Conservation (phyloP, 169 alveolate genomes). For the Plasmodium ovale region DNA sequence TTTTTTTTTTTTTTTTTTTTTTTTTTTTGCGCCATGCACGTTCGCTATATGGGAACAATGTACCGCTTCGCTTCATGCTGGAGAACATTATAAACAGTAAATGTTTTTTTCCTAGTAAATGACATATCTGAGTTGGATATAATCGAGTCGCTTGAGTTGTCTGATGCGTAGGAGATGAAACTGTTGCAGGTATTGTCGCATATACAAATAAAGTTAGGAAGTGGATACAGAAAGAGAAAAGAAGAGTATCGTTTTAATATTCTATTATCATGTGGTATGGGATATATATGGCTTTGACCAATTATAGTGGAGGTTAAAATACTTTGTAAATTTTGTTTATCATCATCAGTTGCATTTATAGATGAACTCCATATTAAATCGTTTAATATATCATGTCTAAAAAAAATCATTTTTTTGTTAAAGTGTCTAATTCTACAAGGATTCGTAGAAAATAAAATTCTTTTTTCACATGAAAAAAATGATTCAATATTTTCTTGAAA, state of each 20-base stretch:
- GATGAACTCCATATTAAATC: constrained; percentile 79
- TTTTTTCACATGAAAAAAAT: constrained; percentile 49
- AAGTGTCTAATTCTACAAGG: constrained; percentile 86
- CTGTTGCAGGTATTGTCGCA: constrained; percentile 58
- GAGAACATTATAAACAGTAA: constrained; percentile 45
- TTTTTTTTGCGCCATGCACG: no score
- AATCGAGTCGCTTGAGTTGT: constrained; percentile 31
- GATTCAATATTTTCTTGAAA: constrained; percentile 72
- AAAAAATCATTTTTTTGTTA: constrained; percentile 80
- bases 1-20: no score
- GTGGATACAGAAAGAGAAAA: constrained; percentile 80
- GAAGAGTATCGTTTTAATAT: constrained; percentile 79
- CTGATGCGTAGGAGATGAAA: constrained; percentile 64
- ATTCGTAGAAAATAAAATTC: constrained; percentile 77
- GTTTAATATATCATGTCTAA: constrained; percentile 78
- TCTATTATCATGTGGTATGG: constrained; percentile 80
- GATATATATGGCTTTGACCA: constrained; percentile 85
- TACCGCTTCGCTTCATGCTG: constrained; percentile 65
- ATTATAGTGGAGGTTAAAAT: constrained; percentile 63
- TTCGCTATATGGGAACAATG: constrained; percentile 23
- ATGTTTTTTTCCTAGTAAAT: constrained; percentile 46
- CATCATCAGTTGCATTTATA: constrained; percentile 73
- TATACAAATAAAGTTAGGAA: constrained; percentile 79
- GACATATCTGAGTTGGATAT: constrained; percentile 62
- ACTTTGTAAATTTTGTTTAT: constrained; percentile 20